phyloP scores from a whole-genome alignment of 306 rosid species.

The Vachellia collinsii region DNA sequence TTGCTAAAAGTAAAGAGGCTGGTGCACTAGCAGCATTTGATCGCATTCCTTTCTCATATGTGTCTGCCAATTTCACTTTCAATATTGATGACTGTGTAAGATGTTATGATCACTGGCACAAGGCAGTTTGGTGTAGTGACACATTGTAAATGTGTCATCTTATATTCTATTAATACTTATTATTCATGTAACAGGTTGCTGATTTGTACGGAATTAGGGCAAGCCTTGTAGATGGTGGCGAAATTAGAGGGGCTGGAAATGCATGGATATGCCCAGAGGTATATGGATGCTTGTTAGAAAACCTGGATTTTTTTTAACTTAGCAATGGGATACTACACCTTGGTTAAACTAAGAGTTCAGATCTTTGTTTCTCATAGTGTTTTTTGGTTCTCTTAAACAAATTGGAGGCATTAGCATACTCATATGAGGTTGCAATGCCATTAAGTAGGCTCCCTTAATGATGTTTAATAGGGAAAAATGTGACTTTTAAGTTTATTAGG shows the following conservation, averaged over 20 bases:
- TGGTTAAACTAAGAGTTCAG: conserved; percentile 17
- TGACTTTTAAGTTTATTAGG: not conserved
- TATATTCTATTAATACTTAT: conserved; percentile 38
- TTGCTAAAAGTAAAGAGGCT: conserved; percentile 79
- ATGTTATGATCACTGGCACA: conserved; percentile 28
- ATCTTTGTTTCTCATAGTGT: not conserved
- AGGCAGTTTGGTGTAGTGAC: conserved; percentile 13
- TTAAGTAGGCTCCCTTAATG: not conserved
- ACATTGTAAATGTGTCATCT: conserved; percentile 12
- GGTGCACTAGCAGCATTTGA: conserved; percentile 96
- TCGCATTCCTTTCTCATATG: conserved; percentile 82
- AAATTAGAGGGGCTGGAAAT: conserved; percentile 98
- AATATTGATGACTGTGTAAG: conserved; percentile 92
- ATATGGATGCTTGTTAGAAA: conserved; percentile 35
- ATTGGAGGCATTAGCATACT: conserved; percentile 30
- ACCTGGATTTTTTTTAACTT: not conserved
- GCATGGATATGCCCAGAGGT: conserved; percentile 99
- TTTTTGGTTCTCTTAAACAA: not conserved
- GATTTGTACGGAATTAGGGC: conserved; percentile 96
- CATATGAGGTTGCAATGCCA: conserved; percentile 32
- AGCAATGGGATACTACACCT: conserved; percentile 16
- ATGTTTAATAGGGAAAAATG: not conserved
- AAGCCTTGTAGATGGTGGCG: conserved; percentile 95
- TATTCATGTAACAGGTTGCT: conserved; percentile 68
- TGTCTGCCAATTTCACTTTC: conserved; percentile 95